Base-by-base conservation (phyloP, 2,329 filamentous ascomycete genomes). In the Exophiala alcalophila region DNA sequence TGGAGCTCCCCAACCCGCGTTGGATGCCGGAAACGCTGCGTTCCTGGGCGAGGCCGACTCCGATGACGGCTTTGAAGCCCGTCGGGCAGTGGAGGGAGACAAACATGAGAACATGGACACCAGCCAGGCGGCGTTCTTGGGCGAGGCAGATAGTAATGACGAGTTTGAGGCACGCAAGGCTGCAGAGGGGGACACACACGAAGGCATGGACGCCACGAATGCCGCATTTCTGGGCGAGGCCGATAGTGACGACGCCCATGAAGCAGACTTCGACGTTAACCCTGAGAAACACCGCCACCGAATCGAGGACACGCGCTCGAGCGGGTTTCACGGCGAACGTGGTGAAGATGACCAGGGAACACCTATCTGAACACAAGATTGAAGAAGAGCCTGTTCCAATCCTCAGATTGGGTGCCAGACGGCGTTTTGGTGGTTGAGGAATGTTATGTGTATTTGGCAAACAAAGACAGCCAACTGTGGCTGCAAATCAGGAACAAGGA, bases 201-300 rank as follows among this genome's bases (percentile, higher is more conserved):
- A 53, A 30, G 9, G 35, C 3, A 3, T 53, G 23, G 43, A 53
- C 24, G 43, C 35, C 10, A 40, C 5, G 3, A 38, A 47, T 21
- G 43, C 41, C n/a, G 47, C 47, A 12, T 53, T 50, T 18, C 39
- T 53, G 12, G 50, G 50, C 21, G 49, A 53, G 40, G 47, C 43
- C 14, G 50, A 53, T 29, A 50, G 47, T 23, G 52, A 54, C 24
- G 49, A 54, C 27, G 52, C 38, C 4, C 51, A 42, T 28, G 52
- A 54, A 34, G 43, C 45, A 28, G 49, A 51, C 24, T 31, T 52
- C 19, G 52, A 47, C 16, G 32, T 47, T 7, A 20, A 52, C 18
- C 52, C 52, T 7, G 49, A 50, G 27, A 47, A 44, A n/a, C 37
- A 51, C 25, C 29, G 30, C 24, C 52, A 52, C 32, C 45, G 34